phyloP scores from a whole-genome alignment of 164 flowering plant species.

The Aristolochia californica region DNA sequence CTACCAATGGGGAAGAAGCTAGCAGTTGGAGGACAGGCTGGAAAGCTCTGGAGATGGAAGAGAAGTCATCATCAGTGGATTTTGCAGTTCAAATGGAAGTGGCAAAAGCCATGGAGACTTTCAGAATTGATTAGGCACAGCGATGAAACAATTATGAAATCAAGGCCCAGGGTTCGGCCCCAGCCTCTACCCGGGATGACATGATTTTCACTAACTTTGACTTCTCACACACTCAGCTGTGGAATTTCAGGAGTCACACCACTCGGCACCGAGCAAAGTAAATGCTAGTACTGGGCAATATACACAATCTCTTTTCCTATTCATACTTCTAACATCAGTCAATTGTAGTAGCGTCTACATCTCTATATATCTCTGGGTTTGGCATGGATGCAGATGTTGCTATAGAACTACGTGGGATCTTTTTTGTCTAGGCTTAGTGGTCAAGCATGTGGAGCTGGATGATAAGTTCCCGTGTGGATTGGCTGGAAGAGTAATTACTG shows the following conservation, averaged over 20 bases:
- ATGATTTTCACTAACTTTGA: conserved; percentile 15
- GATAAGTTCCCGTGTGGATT: not conserved
- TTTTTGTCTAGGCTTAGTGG: too few relatives aligned
- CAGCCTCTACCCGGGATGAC: conserved; percentile 42
- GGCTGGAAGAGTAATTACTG: too few relatives aligned
- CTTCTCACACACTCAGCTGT: too few relatives aligned
- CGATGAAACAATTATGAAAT: conserved; percentile 72
- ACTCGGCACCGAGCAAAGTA: not conserved
- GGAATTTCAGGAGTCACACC: too few relatives aligned
- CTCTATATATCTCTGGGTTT: too few relatives aligned
- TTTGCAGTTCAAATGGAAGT: conserved; percentile 93
- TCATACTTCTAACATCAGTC: too few relatives aligned
- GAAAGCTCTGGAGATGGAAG: conserved; percentile 96
- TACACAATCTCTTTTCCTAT: too few relatives aligned
- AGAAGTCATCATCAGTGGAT: conserved; percentile 99
- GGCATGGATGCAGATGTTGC: too few relatives aligned
- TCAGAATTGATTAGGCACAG: conserved; percentile 95
- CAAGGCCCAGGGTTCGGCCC: conserved; percentile 63
- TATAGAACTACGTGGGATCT: too few relatives aligned
- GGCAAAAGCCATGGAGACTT: conserved; percentile 99
- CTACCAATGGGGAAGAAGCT: conserved; percentile 59
- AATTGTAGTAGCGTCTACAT: too few relatives aligned
- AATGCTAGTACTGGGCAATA: too few relatives aligned
- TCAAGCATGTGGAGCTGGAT: not conserved
- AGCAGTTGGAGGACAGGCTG: conserved; percentile 60